Conservation (phyloP, 2,329 filamentous ascomycete genomes). For the Paracorniculantispora psalliotae region DNA sequence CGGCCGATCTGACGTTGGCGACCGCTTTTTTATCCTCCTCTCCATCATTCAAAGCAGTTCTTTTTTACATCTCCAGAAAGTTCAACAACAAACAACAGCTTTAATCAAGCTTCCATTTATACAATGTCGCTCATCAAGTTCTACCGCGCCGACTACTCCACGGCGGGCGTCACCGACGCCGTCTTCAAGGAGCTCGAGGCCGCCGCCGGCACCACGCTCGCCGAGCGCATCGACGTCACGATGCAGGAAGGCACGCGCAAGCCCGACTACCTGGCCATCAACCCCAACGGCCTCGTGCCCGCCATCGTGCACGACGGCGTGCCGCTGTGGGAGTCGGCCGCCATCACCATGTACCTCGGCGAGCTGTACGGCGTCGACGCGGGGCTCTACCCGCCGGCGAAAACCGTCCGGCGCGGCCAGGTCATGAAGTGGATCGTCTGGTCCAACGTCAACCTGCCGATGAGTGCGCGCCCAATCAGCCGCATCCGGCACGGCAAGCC, state of each 20-base stretch:
- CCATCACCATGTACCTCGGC: constrained; percentile 15
- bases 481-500: neutral
- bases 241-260: neutral
- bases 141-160: constrained; percentile 12
- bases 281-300: constrained; percentile 15
- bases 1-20: neutral
- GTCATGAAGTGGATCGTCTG: constrained; percentile 15
- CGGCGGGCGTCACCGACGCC: constrained; percentile 11
- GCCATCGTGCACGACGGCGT: constrained; percentile 2
- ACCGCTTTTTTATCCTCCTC: neutral
- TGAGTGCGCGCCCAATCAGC: neutral
- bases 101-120: too few species aligned
- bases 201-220: constrained; percentile 1
- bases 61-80: neutral
- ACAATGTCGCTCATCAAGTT: constrained; percentile 14
- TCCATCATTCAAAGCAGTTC: too few species aligned
- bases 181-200: constrained; percentile 14
- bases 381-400: neutral
- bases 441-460: constrained; percentile 3
- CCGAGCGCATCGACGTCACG: constrained; percentile 4
- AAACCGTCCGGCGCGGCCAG: constrained; percentile 5
- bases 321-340: constrained; percentile 15
- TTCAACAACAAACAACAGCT: too few species aligned
- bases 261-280: constrained; percentile 9
- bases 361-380: constrained; percentile 7